Conservation (phyloP, 1,284 basidiomycete species). For the Ganoderma lingzhi region DNA sequence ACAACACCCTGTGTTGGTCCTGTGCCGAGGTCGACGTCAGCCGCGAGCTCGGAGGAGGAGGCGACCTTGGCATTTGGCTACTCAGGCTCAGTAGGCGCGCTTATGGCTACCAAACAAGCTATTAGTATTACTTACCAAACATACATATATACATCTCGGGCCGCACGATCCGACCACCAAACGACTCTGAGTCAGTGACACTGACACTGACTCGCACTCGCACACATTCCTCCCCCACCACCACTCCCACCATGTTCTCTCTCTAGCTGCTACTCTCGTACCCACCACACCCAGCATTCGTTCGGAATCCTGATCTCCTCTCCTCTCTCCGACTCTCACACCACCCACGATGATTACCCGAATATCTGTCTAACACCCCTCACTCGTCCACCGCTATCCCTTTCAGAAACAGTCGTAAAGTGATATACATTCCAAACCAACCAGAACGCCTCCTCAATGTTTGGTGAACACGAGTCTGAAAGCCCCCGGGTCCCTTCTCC, state of each 20-base stretch:
- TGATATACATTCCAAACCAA: constrained; percentile 11
- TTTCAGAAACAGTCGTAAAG: constrained; percentile 28
- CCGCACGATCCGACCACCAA: background rate
- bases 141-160: background rate
- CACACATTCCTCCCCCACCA: constrained; percentile 8
- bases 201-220: background rate
- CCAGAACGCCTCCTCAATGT: constrained; percentile 55
- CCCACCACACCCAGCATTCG: constrained; percentile 7
- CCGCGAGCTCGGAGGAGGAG: too few relatives aligned
- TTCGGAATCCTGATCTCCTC: constrained; percentile 17
- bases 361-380: constrained; percentile 52
- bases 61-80: too few relatives aligned
- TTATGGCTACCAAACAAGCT: too few relatives aligned
- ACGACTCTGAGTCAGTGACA: background rate
- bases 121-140: too few relatives aligned
- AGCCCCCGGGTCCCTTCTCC: constrained; percentile 80
- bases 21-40: too few relatives aligned
- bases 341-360: constrained; percentile 64
- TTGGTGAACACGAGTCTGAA: constrained; percentile 81
- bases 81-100: too few relatives aligned
- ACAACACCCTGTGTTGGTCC: too few relatives aligned
- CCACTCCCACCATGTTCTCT: background rate
- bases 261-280: constrained; percentile 9
- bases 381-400: constrained; percentile 9
- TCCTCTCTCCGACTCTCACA: constrained; percentile 19